Conservation (phyloP, 257 asterid species). For the Coffea eugenioides region DNA sequence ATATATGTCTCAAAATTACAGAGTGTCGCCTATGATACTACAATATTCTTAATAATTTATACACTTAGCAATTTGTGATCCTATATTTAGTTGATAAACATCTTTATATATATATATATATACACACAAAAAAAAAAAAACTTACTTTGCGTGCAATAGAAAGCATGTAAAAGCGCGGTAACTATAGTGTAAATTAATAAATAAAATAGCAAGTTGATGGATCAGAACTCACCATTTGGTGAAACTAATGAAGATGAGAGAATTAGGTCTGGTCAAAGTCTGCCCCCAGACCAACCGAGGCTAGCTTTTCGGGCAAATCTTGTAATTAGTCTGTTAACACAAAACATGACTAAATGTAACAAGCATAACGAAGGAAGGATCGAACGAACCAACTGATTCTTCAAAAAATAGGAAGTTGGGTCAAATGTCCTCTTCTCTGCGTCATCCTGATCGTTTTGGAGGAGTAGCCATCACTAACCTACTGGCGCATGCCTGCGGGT, state of each 20-base stretch:
- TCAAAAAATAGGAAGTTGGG: neutral
- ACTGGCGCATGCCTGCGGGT: conserved; percentile 5
- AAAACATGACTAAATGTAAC: neutral
- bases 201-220: too few relatives aligned
- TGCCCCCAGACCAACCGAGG: neutral
- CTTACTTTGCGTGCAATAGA: too few relatives aligned
- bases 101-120: too few relatives aligned
- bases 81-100: too few relatives aligned
- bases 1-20: too few relatives aligned
- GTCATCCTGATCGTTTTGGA: neutral
- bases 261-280: neutral
- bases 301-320: neutral
- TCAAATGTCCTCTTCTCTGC: conserved; percentile 20
- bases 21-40: too few relatives aligned
- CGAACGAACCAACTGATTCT: neutral
- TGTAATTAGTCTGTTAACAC: neutral
- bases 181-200: too few relatives aligned
- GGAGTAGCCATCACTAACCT: conserved; percentile 23
- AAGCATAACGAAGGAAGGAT: too few relatives aligned
- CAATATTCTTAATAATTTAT: too few relatives aligned
- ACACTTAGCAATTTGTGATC: too few relatives aligned
- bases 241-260: neutral
- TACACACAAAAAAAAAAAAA: too few relatives aligned
- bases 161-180: too few relatives aligned
- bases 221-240: neutral